phyloP scores from a whole-genome alignment of 1,284 basidiomycete genomes.

The Sanguinoderma infundibulare region DNA sequence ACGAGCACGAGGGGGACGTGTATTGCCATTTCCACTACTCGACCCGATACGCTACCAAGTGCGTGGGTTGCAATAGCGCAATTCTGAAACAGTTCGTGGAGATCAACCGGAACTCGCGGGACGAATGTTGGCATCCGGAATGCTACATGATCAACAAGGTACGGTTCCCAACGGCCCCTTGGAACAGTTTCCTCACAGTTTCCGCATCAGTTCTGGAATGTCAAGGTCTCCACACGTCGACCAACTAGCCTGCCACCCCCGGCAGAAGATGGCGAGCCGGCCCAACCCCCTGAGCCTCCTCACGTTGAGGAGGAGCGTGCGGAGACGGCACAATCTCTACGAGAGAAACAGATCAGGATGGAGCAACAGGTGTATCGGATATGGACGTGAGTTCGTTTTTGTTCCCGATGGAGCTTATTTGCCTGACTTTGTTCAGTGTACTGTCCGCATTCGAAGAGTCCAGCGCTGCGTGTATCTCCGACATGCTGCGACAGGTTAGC shows the following conservation, averaged over 20 bases:
- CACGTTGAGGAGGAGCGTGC: slow-evolving; percentile 78
- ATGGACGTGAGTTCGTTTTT: slow-evolving; percentile 75
- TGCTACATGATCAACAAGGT: slow-evolving; percentile 99
- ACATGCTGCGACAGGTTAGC: slow-evolving; percentile 98
- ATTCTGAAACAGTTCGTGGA: slow-evolving; percentile 99
- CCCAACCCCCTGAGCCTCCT: slow-evolving; percentile 45
- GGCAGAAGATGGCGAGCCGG: slow-evolving; percentile 54
- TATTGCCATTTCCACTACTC: slow-evolving; percentile 99
- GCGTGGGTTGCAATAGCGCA: slow-evolving; percentile 96
- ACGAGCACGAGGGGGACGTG: slow-evolving; percentile 96
- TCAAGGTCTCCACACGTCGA: slow-evolving; percentile 87
- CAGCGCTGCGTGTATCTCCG: slow-evolving; percentile 98
- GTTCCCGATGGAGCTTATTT: background rate
- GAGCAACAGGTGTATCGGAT: slow-evolving; percentile 98
- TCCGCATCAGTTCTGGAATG: slow-evolving; percentile 92
- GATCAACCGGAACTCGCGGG: slow-evolving; percentile 96
- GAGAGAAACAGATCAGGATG: slow-evolving; percentile 93
- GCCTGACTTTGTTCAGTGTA: slow-evolving; percentile 54
- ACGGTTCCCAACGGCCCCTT: slow-evolving; percentile 2
- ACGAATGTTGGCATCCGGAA: slow-evolving; percentile 99
- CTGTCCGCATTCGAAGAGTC: slow-evolving; percentile 98
- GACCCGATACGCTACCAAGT: slow-evolving; percentile 97
- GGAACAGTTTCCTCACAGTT: slow-evolving; percentile 15
- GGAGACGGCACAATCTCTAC: slow-evolving; percentile 85
- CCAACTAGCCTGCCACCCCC: slow-evolving; percentile 56